A percentile compares a stretch with the other conserved stretches of the same genome.
phyloP scores from a whole-genome alignment of 176 grass and related monocot species.

The Musa troglodytarum region DNA sequence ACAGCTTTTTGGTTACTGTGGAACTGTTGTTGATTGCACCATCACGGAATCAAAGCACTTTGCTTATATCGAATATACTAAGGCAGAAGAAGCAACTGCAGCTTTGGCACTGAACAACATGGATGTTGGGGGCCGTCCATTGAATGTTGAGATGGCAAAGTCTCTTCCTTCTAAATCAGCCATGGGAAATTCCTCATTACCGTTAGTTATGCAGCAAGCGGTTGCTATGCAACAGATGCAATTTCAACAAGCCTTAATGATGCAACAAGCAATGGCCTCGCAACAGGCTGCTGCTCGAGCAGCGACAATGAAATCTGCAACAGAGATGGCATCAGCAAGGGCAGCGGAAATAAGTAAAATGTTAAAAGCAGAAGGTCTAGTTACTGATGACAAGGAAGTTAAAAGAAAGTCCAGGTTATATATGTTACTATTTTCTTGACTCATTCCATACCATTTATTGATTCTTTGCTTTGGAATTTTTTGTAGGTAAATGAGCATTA shows the following conservation, averaged over 20 bases:
- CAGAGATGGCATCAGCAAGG: conserved; percentile 85
- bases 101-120: conserved; percentile 69
- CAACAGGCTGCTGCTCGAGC: conserved; percentile 72
- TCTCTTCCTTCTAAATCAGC: conserved; percentile 57
- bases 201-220: conserved; percentile 93
- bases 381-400: conserved; percentile 44
- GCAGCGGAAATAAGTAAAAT: conserved; percentile 97
- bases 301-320: conserved; percentile 95
- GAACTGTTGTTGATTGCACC: conserved; percentile 76
- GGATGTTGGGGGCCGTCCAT: conserved; percentile 69
- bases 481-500: not conserved
- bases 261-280: conserved; percentile 70
- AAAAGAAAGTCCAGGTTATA: conserved; percentile 58
- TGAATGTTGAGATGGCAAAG: conserved; percentile 99
- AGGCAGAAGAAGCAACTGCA: conserved; percentile 75
- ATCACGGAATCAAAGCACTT: conserved; percentile 77
- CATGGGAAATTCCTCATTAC: conserved; percentile 48
- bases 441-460: not conserved
- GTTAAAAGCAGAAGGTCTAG: conserved; percentile 68
- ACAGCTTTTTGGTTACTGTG: conserved; percentile 77
- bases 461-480: not conserved
- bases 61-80: conserved; percentile 81
- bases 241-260: conserved; percentile 86
- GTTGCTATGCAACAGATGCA: conserved; percentile 91
- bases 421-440: not conserved